Evolutionary conservation across 2,329 filamentous ascomycete species (phyloP).

Genomic region (Raffaelea deltoideospora): DNA sequence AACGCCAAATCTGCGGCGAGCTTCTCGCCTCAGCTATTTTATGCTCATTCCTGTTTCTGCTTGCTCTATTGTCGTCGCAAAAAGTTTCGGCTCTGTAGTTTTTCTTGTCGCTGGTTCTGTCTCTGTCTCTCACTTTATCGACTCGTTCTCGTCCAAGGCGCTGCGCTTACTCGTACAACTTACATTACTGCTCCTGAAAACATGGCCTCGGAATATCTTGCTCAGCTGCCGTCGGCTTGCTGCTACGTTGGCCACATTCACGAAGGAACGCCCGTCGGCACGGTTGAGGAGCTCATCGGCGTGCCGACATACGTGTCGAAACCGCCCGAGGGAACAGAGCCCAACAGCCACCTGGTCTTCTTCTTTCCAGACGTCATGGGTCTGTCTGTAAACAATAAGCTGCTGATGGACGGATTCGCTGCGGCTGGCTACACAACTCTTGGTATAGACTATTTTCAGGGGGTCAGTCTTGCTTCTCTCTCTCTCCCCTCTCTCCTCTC

Average conservation of each 20-base stretch:
- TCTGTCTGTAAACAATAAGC: slow-evolving; percentile 8
- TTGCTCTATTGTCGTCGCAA: no score
- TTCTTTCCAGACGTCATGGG: slow-evolving; percentile 11
- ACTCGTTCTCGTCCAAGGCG: no score
- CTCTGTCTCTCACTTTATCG: no score
- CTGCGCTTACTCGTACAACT: no score
- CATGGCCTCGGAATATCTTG: slow-evolving; percentile 8
- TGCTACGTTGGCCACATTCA: slow-evolving; percentile 13
- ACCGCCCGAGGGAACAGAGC: slow-evolving; percentile 5
- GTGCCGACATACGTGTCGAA: slow-evolving; percentile 13
- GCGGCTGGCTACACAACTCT: slow-evolving; percentile 7
- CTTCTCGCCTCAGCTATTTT: no score
- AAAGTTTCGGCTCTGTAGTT: no score
- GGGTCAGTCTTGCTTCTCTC: slow-evolving; percentile 2
- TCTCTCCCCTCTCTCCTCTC: background rate
- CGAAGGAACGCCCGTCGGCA: slow-evolving; percentile 12
- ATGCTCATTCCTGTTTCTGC: no score
- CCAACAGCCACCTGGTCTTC: slow-evolving; percentile 10
- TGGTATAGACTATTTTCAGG: slow-evolving; percentile 11
- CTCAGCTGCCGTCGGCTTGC: slow-evolving; percentile 11
- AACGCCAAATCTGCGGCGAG: no score
- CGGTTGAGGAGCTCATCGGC: slow-evolving; percentile 8
- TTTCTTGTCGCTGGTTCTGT: no score
- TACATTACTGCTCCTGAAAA: background rate
- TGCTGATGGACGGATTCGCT: slow-evolving; percentile 12